Percentiles rank a stretch among this genome's conserved stretches.
Evolutionary conservation across 192 early-diverging fungal species (phyloP).

Genomic region (Allomyces macrogynus): DNA sequence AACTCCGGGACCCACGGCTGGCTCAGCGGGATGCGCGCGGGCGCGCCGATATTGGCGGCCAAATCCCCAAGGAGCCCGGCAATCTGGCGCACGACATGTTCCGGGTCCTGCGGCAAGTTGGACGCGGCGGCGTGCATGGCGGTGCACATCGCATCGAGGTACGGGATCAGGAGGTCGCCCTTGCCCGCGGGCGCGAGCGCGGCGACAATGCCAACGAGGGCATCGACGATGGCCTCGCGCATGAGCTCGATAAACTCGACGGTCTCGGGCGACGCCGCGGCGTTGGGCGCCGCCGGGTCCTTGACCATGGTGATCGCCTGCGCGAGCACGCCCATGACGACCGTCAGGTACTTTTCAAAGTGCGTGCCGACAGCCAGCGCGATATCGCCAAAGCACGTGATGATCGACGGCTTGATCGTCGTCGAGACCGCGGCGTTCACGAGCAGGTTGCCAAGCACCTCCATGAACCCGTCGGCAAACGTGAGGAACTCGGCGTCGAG

Average conservation of each 20-base stretch:
- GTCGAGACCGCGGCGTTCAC: slow-evolving; percentile 58
- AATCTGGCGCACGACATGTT: slow-evolving; percentile 4
- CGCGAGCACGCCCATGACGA: slow-evolving; percentile 68
- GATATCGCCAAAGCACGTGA: slow-evolving; percentile 94
- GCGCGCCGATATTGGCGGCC: slow-evolving; percentile 10
- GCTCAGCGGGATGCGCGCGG: no score
- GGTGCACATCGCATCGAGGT: neutral
- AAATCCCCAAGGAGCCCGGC: slow-evolving; percentile 5
- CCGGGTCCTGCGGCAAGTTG: slow-evolving; percentile 1
- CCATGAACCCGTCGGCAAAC: slow-evolving; percentile 75
- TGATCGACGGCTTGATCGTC: slow-evolving; percentile 75
- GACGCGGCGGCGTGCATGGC: neutral
- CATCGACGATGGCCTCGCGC: slow-evolving; percentile 78
- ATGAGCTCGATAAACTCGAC: slow-evolving; percentile 72
- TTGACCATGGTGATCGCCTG: slow-evolving; percentile 49
- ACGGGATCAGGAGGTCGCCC: slow-evolving; percentile 18
- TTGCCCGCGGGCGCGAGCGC: slow-evolving; percentile 63
- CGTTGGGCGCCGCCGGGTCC: slow-evolving; percentile 16
- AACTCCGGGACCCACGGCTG: no score
- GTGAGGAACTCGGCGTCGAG: slow-evolving; percentile 48
- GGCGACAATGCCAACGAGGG: slow-evolving; percentile 88
- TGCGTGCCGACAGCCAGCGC: slow-evolving; percentile 72
- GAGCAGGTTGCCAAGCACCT: slow-evolving; percentile 53
- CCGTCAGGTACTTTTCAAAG: slow-evolving; percentile 63
- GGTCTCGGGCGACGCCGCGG: slow-evolving; percentile 41